Evolutionary conservation across 495 filamentous ascomycete species (phyloP).

Genomic region (Xylaria castorea): DNA sequence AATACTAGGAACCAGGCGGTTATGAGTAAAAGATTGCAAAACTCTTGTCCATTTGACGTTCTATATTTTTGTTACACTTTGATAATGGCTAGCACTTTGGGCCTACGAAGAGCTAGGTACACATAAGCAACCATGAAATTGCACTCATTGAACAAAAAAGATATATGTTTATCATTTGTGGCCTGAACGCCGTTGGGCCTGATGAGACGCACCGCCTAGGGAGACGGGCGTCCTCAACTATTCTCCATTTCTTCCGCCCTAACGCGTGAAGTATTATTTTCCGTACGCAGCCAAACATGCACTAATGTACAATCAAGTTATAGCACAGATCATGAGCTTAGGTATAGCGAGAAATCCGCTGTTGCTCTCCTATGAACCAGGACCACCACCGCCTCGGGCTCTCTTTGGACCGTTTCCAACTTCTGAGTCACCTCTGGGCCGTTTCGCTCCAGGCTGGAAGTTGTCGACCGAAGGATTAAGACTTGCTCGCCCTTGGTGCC

Average conservation of each 20-base stretch:
- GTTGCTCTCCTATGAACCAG: slow-evolving; percentile 10
- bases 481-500: slow-evolving; percentile 54
- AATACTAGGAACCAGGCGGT: background rate
- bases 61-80: background rate
- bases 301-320: slow-evolving; percentile 8
- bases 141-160: slow-evolving; percentile 13
- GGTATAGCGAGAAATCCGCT: background rate
- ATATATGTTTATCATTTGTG: background rate
- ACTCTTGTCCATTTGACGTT: background rate
- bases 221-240: background rate
- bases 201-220: background rate
- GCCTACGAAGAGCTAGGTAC: background rate
- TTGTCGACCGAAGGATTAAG: slow-evolving; percentile 57
- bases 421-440: slow-evolving; percentile 66
- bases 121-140: background rate
- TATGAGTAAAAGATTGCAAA: background rate
- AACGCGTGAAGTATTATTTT: background rate
- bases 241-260: slow-evolving; percentile 5
- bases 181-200: background rate
- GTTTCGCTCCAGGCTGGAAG: slow-evolving; percentile 72
- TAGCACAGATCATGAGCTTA: background rate
- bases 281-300: slow-evolving; percentile 4
- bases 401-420: slow-evolving; percentile 49
- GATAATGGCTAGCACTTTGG: background rate
- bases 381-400: slow-evolving; percentile 40